A percentile compares a stretch with the other conserved stretches of the same genome.
These are phyloP conservation scores for Tolypocladium ophioglossoides DNA, from an alignment of 2,329 filamentous ascomycete species.

Conservation along the genomic window DNA sequence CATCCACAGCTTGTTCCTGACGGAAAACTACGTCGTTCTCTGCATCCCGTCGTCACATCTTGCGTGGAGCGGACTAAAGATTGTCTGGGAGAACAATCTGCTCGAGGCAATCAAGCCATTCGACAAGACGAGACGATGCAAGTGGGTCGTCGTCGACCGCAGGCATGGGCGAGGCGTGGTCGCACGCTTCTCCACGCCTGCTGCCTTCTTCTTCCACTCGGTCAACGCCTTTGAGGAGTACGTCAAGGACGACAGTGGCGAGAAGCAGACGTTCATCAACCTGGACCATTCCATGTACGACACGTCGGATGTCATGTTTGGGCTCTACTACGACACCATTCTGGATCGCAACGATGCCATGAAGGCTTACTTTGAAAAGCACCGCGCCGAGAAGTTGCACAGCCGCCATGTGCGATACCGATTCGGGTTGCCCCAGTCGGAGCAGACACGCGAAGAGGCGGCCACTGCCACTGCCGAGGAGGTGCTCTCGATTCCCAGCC, in stretches of 20 bases:
- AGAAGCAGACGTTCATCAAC: constrained; percentile 36
- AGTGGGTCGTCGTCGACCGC: constrained; percentile 69
- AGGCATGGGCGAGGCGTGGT: constrained; percentile 51
- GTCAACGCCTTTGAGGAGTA: constrained; percentile 65
- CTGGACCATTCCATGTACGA: constrained; percentile 57
- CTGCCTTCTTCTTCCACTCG: constrained; percentile 71
- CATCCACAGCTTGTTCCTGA: constrained; percentile 74
- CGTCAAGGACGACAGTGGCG: constrained; percentile 20
- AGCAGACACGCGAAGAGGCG: constrained; percentile 4
- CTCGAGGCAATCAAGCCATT: constrained; percentile 58
- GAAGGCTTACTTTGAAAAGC: constrained; percentile 30
- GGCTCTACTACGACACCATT: constrained; percentile 61
- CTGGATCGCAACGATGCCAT: constrained; percentile 39
- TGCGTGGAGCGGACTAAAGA: constrained; percentile 42
- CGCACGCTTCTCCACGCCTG: constrained; percentile 53
- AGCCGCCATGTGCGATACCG: constrained; percentile 32
- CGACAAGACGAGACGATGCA: constrained; percentile 41
- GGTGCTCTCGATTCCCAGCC: constrained; percentile 36
- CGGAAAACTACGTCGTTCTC: constrained; percentile 58
- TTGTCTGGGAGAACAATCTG: constrained; percentile 57
- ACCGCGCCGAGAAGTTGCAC: constrained; percentile 23
- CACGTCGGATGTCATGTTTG: constrained; percentile 52
- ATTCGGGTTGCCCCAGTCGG: constrained; percentile 22
- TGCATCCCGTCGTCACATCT: constrained; percentile 61
- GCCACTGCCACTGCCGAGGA: constrained; percentile 16